Base-by-base conservation (phyloP, 1,284 basidiomycete genomes). In the Ustilago hordei region DNA sequence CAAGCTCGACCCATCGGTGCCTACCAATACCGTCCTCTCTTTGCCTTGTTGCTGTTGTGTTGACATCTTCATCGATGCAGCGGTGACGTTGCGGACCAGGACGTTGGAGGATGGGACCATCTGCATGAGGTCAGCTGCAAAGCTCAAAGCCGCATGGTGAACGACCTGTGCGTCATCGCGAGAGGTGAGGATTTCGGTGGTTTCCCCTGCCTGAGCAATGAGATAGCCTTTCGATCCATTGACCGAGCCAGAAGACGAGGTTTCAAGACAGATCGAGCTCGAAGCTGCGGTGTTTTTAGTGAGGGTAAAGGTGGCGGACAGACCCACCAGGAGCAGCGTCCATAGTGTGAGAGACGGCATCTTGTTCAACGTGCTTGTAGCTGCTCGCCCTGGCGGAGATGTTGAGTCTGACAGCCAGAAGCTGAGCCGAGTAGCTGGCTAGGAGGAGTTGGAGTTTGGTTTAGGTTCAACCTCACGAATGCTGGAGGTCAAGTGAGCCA, bases 131-230 rank as follows among this genome's bases (percentile, higher is more conserved):
- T 71, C 69, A 6, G 55, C 28, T 7, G 69, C 69, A 19, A 71
- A 62, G 36, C 59, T 62, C 7, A 52, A 45, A 2, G 69, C 69
- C 8, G 69, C 59, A 48, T 71, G 69, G 41, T 71, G 69, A 8
- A 66, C 55, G 36, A 71, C 59, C 0, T 63, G 31, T 17, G 69
- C 60, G n/a, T 71, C 69, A 41, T 71, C 59, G 55, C 69, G 59
- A 35, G 69, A 71, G n/a, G 69, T 71, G 55, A 71, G 69, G 36
- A 71, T 65, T 36, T 61, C 60, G 41, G 69, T 71, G 13, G 69
- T 71, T 23, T 71, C 64, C 23, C 69, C 69, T 12, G 60, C 43
- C 17, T 56, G 50, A 5, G 69, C 69, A 50, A 71, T 59, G n/a
- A 63, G 47, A 38, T 71, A 71, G 4, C 60, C 64, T 8, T 41